A percentile compares a stretch with the other conserved stretches of the same genome.
These are phyloP conservation scores for Stagonosporopsis tanaceti DNA, from an alignment of 2,329 filamentous ascomycete genomes.

Conservation along the genomic window DNA sequence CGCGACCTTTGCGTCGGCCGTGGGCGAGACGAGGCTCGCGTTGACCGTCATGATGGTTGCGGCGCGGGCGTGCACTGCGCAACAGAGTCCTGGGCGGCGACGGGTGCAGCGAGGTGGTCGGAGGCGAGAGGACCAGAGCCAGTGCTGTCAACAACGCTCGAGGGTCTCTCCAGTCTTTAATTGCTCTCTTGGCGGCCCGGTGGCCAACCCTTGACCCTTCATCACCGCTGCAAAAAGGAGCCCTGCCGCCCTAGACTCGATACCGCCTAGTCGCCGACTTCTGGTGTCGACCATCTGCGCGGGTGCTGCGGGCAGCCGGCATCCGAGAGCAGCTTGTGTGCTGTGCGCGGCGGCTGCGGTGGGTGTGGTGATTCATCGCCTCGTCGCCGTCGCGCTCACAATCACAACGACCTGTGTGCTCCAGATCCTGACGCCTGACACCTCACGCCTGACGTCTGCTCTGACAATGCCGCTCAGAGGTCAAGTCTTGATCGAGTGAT, in stretches of 20 bases:
- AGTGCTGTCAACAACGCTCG: slow-evolving; percentile 11
- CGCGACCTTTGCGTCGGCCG: slow-evolving; percentile 48
- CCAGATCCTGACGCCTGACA: neutral
- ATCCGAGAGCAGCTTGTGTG: slow-evolving; percentile 4
- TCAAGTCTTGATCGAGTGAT: slow-evolving; percentile 7
- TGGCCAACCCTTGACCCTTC: slow-evolving; percentile 13
- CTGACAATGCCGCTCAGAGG: neutral
- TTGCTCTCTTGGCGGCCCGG: slow-evolving; percentile 16
- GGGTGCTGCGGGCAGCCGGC: neutral
- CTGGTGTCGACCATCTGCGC: neutral
- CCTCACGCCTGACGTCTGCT: neutral
- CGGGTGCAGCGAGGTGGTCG: slow-evolving; percentile 1
- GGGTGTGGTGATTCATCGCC: neutral
- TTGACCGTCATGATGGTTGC: slow-evolving; percentile 45
- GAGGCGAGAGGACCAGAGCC: slow-evolving; percentile 14
- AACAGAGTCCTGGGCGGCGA: slow-evolving; percentile 4
- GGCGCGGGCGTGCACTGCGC: slow-evolving; percentile 3
- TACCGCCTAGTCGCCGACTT: slow-evolving; percentile 20
- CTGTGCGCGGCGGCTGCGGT: neutral
- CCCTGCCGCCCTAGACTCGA: slow-evolving; percentile 10
- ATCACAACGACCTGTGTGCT: neutral
- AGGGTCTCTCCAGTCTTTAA: slow-evolving; percentile 20
- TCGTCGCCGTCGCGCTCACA: neutral
- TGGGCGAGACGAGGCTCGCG: slow-evolving; percentile 51
- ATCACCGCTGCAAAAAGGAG: slow-evolving; percentile 10